Base-by-base conservation (phyloP, 495 filamentous ascomycete species). In the Talaromyces ruber region DNA sequence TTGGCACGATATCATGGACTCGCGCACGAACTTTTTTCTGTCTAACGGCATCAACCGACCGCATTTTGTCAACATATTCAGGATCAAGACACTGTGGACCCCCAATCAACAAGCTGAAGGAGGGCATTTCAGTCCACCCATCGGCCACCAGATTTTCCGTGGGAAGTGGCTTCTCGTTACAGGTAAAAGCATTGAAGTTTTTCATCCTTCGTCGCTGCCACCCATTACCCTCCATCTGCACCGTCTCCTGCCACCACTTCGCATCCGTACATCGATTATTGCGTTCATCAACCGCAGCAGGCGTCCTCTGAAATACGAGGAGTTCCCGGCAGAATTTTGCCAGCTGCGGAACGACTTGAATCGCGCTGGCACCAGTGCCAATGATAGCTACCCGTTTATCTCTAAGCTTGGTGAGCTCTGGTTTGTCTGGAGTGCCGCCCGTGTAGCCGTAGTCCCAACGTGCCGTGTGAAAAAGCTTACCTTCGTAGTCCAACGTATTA, bases 241-340 rank as follows among this genome's bases (percentile, higher is more conserved):
- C n/a, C n/a, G n/a, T n/a, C n/a, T n/a, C n/a, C n/a, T n/a, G n/a
- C n/a, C n/a, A n/a, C n/a, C n/a, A n/a, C n/a, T n/a, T n/a, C n/a
- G n/a, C n/a, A n/a, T n/a, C n/a, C n/a, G n/a, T n/a, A n/a, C n/a
- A n/a, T n/a, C n/a, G n/a, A n/a, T n/a, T n/a, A n/a, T n/a, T n/a
- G n/a, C n/a, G n/a, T n/a, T n/a, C n/a, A n/a, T n/a, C n/a, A n/a
- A 58, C 74, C 76, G 4, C 87, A 79, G 0, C 75, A 60, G 83
- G 82, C 0, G 80, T 82, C 0, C 81, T 71, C 60, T 83, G 79
- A 60, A 81, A 74, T 1, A 82, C 77, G 14, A 70, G 73, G 14
- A 82, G 65, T 16, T 73, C 54, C 6, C 60, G 66, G 0, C 67
- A 71, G 52, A 68, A 69, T 37, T 65, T 64, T 1, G 75, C 78